Evolutionary conservation across 768 basidiomycete species (phyloP), one percentile per base, ranked within the genome.

Genomic region (Russula foetens): DNA sequence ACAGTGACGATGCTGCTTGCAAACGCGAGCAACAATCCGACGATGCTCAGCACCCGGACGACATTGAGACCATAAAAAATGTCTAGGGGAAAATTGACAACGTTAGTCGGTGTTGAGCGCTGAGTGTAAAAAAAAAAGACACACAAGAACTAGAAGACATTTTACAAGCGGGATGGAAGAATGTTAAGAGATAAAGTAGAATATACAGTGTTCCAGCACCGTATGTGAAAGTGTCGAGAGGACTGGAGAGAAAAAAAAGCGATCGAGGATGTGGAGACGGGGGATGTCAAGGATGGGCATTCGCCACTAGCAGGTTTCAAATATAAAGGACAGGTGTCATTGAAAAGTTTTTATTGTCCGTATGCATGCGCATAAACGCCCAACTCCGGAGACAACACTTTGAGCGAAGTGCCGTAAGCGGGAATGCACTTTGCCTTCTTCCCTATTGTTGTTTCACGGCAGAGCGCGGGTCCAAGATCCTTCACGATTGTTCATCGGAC

Each of bases 21-120:
- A 63, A 96, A 87, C 46, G 92, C 89, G 49, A 95, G 82, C 7
- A 89, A 63, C 54, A 96, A 79, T 8, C 84, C 79, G 53, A 95
- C 79, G 67, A 97, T 84, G 73, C 90, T 91, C 48, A 97, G 72
- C 38, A 80, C 73, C 29, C 94, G 90, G 68, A 90, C 80, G 68
- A 70, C 78, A 68, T 96, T 95, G 68, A 96, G 85, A 48, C 79
- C 81, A 68, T 90, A 84, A 76, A 92, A 93, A 26, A 81, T 68
- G 66, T 84, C 79, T 81, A 64, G 11, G 24, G 21, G n/a, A n/a
- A 28, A 1, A 26, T 17, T n/a, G 11, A 28, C 29, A 21, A 17
- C 8, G 17, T 57, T 24, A 50, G 29, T 43, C 29, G 24, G 11
- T 53, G 23, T n/a, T 14, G 24, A 33, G 26, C 31, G 31, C 43